Evolutionary conservation across 352 stramenopile species (phyloP).

Genomic region (Chrysophaeum taylorii): DNA sequence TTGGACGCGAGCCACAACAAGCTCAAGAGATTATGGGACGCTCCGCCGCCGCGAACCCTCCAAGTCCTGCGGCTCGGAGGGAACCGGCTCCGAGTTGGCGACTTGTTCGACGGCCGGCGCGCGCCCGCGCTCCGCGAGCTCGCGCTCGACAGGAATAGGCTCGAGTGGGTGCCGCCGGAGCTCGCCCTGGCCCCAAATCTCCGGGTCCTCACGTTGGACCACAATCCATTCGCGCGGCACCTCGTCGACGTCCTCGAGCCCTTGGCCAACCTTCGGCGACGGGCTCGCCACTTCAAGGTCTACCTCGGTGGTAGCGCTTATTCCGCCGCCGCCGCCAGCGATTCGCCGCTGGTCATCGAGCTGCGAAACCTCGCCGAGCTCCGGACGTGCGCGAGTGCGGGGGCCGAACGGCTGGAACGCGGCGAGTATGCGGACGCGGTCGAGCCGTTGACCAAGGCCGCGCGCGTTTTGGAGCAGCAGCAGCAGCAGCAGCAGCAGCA

Average conservation of each 20-base stretch:
- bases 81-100: no score
- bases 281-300: slow-evolving; percentile 16
- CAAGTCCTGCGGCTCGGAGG: no score
- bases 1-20: slow-evolving; percentile 16
- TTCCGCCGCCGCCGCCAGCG: background rate
- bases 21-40: no score
- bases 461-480: no score
- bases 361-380: background rate
- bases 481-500: no score
- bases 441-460: background rate
- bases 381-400: background rate
- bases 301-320: background rate
- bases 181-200: slow-evolving; percentile 11
- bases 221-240: slow-evolving; percentile 19
- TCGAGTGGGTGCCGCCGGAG: slow-evolving; percentile 12
- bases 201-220: slow-evolving; percentile 8
- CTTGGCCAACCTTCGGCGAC: background rate
- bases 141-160: background rate
- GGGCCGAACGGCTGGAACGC: background rate
- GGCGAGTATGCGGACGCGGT: background rate
- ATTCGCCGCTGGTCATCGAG: background rate
- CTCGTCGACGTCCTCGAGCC: slow-evolving; percentile 13
- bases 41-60: no score
- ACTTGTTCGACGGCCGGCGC: no score
- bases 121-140: background rate